Conservation (phyloP, 345 rosid species). For the Aquilaria sinensis region DNA sequence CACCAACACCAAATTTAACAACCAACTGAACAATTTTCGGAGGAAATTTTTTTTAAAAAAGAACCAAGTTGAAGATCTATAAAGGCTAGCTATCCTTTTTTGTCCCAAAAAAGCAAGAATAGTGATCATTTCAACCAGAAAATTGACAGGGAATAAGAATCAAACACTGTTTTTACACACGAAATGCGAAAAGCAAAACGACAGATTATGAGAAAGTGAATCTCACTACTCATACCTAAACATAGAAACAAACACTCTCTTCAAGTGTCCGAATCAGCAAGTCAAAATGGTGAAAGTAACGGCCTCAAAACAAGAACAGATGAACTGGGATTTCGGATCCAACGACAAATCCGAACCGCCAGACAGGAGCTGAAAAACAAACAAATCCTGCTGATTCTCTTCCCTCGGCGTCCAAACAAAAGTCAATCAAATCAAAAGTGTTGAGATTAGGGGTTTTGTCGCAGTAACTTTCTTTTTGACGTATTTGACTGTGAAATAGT, state of each 20-base stretch:
- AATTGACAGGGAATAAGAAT: slow-evolving; percentile 10
- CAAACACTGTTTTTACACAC: slow-evolving; percentile 12
- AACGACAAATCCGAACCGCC: background rate
- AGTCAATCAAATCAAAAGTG: slow-evolving; percentile 17
- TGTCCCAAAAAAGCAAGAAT: slow-evolving; percentile 18
- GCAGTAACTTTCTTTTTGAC: slow-evolving; percentile 2
- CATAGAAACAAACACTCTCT: slow-evolving; percentile 17
- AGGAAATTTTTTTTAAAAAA: slow-evolving; percentile 10
- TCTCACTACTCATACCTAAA: slow-evolving; percentile 4
- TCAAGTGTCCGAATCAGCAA: slow-evolving; percentile 29
- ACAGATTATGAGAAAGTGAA: slow-evolving; percentile 13
- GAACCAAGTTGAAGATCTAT: slow-evolving; percentile 13
- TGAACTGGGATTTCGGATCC: slow-evolving; percentile 24
- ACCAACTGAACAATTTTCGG: slow-evolving; percentile 19
- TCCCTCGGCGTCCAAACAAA: slow-evolving; percentile 19
- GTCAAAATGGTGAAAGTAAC: slow-evolving; percentile 32
- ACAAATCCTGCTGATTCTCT: slow-evolving; percentile 8
- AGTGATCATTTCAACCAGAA: slow-evolving; percentile 12
- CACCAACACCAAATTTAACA: slow-evolving; percentile 14
- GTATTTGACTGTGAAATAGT: slow-evolving; percentile 16
- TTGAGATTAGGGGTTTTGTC: background rate
- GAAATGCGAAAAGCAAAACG: slow-evolving; percentile 8
- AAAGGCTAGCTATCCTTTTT: slow-evolving; percentile 24
- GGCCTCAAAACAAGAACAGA: slow-evolving; percentile 13
- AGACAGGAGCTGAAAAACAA: slow-evolving; percentile 1